These are phyloP conservation scores for Fomitopsis pinicola DNA, from an alignment of 1,284 basidiomycete species.

Conservation along the genomic window DNA sequence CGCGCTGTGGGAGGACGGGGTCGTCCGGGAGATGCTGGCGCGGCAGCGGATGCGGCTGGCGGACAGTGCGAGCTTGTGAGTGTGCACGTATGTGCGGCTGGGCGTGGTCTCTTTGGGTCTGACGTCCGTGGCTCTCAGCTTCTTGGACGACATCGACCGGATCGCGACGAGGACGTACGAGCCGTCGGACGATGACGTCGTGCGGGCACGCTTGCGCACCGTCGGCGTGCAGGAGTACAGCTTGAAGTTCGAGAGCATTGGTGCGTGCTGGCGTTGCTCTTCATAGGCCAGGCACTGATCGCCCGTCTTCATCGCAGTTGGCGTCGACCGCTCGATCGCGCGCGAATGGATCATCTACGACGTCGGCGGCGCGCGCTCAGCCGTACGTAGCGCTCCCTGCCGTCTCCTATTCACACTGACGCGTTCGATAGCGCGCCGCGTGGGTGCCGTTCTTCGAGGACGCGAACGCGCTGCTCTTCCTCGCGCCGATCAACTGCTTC, in stretches of 20 bases:
- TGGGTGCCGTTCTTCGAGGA: conserved; percentile 66
- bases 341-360: conserved; percentile 37
- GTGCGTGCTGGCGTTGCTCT: conserved; percentile 9
- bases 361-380: conserved; percentile 33
- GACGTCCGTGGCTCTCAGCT: conserved; percentile 21
- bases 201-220: conserved; percentile 58
- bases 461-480: conserved; percentile 64
- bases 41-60: conserved; percentile 50
- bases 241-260: conserved; percentile 27
- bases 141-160: conserved; percentile 61
- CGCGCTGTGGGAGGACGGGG: conserved; percentile 57
- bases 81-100: conserved; percentile 10
- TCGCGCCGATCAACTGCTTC: conserved; percentile 67
- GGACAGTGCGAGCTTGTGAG: conserved; percentile 69
- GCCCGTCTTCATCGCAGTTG: not conserved
- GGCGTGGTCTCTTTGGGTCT: not conserved
- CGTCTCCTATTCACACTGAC: not conserved
- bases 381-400: conserved; percentile 16
- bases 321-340: conserved; percentile 10
- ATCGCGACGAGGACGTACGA: conserved; percentile 56
- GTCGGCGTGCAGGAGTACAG: conserved; percentile 36
- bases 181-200: conserved; percentile 68
- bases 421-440: conserved; percentile 24
- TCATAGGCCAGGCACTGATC: not conserved
- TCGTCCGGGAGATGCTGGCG: conserved; percentile 50